Evolutionary conservation across 352 stramenopile genomes (phyloP).

Genomic region (Pythium sukuiense): DNA sequence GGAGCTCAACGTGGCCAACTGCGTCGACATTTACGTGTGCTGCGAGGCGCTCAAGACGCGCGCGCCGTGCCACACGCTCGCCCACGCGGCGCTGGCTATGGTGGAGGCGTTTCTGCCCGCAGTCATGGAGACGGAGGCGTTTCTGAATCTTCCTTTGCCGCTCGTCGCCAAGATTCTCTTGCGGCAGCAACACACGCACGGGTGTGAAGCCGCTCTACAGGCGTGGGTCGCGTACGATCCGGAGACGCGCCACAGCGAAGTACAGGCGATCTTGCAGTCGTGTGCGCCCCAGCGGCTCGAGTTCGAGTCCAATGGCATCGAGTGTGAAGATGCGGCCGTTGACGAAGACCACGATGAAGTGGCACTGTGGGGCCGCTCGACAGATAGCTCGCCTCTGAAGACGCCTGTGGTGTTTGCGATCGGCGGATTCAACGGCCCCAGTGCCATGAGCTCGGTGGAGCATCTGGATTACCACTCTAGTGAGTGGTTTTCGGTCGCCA

Average conservation of each 20-base stretch:
- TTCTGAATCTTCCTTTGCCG: slow-evolving; percentile 51
- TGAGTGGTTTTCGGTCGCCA: slow-evolving; percentile 52
- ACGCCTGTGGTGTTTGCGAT: slow-evolving; percentile 68
- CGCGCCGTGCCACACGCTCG: slow-evolving; percentile 45
- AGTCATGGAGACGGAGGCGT: slow-evolving; percentile 54
- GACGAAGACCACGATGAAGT: slow-evolving; percentile 13
- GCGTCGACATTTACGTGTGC: slow-evolving; percentile 73
- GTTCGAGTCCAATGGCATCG: slow-evolving; percentile 5
- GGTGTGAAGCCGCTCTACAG: slow-evolving; percentile 41
- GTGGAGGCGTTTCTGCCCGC: slow-evolving; percentile 64
- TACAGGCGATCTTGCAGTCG: slow-evolving; percentile 24
- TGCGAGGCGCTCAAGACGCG: slow-evolving; percentile 59
- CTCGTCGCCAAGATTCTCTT: slow-evolving; percentile 45
- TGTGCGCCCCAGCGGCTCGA: background rate
- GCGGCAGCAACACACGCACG: slow-evolving; percentile 31
- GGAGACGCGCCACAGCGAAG: slow-evolving; percentile 31
- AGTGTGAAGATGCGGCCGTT: background rate
- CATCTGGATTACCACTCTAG: slow-evolving; percentile 65
- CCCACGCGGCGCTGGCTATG: slow-evolving; percentile 57
- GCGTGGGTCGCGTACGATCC: slow-evolving; percentile 58
- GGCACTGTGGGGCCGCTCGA: slow-evolving; percentile 12
- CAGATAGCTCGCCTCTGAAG: slow-evolving; percentile 10
- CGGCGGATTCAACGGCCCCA: slow-evolving; percentile 66
- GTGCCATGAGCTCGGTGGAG: slow-evolving; percentile 55
- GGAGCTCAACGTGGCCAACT: slow-evolving; percentile 65